phyloP scores from a whole-genome alignment of 1,284 basidiomycete genomes.

The Cerrena zonata region DNA sequence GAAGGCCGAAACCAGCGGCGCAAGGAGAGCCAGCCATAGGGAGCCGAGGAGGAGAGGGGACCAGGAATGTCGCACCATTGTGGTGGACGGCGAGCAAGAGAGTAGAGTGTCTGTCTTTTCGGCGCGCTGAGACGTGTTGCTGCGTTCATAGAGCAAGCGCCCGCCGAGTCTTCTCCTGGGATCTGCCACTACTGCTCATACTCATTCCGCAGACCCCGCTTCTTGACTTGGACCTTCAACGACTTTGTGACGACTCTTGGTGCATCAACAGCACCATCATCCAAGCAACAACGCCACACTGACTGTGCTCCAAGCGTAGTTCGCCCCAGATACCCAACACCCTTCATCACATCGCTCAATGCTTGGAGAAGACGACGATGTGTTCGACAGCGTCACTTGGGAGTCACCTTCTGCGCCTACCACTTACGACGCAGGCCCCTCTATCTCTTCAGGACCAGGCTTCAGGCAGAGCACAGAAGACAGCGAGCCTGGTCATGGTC shows the following conservation, averaged over 20 bases:
- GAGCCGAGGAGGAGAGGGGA: conserved; percentile 8
- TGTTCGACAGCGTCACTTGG: conserved; percentile 83
- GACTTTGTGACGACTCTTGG: neutral
- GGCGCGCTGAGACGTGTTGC: neutral
- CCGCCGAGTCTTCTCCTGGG: neutral
- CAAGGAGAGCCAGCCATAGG: conserved; percentile 25
- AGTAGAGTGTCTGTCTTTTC: conserved; percentile 1
- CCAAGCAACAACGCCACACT: neutral
- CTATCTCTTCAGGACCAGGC: conserved; percentile 54
- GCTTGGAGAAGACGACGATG: conserved; percentile 77
- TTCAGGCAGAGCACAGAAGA: conserved; percentile 72
- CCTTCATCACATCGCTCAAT: conserved; percentile 30
- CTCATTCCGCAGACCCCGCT: neutral
- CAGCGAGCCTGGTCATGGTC: conserved; percentile 50
- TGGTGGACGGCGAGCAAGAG: conserved; percentile 10
- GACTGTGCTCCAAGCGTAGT: neutral
- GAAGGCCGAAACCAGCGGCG: conserved; percentile 40
- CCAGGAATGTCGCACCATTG: conserved; percentile 5
- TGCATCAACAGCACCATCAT: conserved; percentile 18
- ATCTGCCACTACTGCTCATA: neutral
- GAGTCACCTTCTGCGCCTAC: conserved; percentile 59
- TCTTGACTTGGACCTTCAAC: neutral
- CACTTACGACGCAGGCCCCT: conserved; percentile 37
- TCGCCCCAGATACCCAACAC: conserved; percentile 6
- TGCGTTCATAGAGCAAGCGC: neutral